Evolutionary conservation across 1,139 yeast species (phyloP).

Genomic region (Taphrina pruni): DNA sequence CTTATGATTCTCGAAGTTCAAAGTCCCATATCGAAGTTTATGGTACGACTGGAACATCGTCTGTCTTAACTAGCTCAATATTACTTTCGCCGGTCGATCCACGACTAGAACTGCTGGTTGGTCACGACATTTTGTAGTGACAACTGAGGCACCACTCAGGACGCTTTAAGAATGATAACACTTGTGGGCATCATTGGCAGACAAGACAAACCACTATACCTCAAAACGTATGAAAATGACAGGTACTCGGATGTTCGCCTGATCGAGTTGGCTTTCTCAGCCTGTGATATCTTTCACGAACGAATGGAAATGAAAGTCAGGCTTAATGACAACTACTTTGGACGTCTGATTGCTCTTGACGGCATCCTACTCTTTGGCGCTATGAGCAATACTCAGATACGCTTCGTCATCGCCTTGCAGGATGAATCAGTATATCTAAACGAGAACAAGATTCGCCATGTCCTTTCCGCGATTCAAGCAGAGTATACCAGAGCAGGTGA

Average conservation of each 20-base stretch:
- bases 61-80: no score
- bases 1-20: no score
- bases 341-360: constrained; percentile 54
- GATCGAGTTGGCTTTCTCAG: constrained; percentile 30
- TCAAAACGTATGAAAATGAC: constrained; percentile 10
- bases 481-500: constrained; percentile 33
- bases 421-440: background rate
- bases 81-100: no score
- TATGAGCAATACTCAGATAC: constrained; percentile 54
- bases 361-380: constrained; percentile 56
- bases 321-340: constrained; percentile 51
- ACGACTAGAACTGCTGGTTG: no score
- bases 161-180: constrained; percentile 10
- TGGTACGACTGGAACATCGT: no score
- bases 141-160: background rate
- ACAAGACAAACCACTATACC: constrained; percentile 37
- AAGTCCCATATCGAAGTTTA: no score
- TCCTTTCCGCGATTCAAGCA: constrained; percentile 17
- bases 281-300: constrained; percentile 36
- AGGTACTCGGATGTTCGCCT: constrained; percentile 34
- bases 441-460: constrained; percentile 19
- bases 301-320: constrained; percentile 8
- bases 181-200: constrained; percentile 38
- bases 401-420: constrained; percentile 48
- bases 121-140: no score